Evolutionary conservation across 2,329 filamentous ascomycete species (phyloP), one percentile per base, ranked within the genome.

Genomic region (Fusarium sp.): DNA sequence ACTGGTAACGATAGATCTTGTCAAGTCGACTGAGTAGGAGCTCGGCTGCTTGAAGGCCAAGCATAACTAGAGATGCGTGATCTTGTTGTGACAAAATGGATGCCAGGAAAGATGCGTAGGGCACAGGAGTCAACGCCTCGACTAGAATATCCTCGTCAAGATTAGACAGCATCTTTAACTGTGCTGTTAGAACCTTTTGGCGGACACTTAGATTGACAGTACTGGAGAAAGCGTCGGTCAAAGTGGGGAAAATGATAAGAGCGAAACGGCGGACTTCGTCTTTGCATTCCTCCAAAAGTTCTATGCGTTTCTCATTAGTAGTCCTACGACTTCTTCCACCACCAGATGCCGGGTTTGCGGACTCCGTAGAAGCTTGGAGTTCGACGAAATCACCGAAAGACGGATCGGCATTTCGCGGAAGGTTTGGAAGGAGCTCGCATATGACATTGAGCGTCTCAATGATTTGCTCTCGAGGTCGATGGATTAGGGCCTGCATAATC

Each of bases 401-500:
- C 4, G 83, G 80, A 54, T 85, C 81, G 14, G 83, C 82, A 33
- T 84, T 83, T 55, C 84, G 85, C 14, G 91, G 90, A 17, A 95
- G 84, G 50, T 88, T 90, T 2, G 95, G 94, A 36, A 99, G 85
- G 31, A 99, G 84, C 81, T 99, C 96, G 82, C 96, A 98, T 69
- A 99, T 94, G 68, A 99, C 94, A 77, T 98, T 98, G 67, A 99
- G 87, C 2, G 97, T 98, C 83, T 99, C 96, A 72, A 95, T 96
- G 19, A 99, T 93, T 80, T 99, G 96, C 72, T 99, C 97, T 58
- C 94, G 91, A 8, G 96, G 96, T 40, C 95, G 91, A 76, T 98
- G 96, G 53, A 99, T 97, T 67, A 99, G 85, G 38, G 97, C 94
- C 81, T 99, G 96, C 97, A 99, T 99, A 75, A 99, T 96, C 45